These are phyloP conservation scores for Fraxinus floribunda DNA, from an alignment of 305 asterid species.

Conservation along the genomic window DNA sequence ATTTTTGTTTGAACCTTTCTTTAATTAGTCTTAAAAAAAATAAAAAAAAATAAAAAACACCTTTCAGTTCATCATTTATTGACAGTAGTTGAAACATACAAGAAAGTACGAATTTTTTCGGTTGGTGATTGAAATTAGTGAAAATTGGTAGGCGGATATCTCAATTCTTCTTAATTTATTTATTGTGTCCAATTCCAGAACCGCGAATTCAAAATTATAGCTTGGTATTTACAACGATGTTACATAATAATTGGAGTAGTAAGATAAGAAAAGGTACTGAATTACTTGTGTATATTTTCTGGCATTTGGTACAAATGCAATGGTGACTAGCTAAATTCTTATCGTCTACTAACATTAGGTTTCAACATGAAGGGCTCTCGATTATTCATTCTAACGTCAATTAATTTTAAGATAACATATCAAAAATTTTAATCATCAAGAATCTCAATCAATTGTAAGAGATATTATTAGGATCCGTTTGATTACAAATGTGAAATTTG, in stretches of 20 bases:
- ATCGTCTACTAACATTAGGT: not conserved
- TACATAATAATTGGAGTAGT: not conserved
- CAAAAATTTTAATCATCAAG: not conserved
- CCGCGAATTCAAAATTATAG: not conserved
- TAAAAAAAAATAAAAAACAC: no score
- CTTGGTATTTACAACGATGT: not conserved
- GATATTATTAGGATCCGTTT: no score
- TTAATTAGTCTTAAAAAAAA: no score
- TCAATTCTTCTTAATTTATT: no score
- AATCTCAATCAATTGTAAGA: no score
- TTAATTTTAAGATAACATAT: not conserved
- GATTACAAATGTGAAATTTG: no score
- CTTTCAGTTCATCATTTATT: no score
- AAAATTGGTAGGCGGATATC: not conserved
- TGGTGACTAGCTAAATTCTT: not conserved
- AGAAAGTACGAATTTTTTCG: not conserved
- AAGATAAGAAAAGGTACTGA: not conserved
- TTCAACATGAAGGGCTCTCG: not conserved
- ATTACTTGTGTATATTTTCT: not conserved
- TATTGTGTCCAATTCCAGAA: not conserved
- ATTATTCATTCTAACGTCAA: not conserved
- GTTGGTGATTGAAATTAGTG: not conserved
- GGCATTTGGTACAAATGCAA: not conserved
- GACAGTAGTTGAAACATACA: not conserved
- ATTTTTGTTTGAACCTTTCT: not conserved